Conservation (phyloP, 441 rosid species). For the Flueggea neowawraea region DNA sequence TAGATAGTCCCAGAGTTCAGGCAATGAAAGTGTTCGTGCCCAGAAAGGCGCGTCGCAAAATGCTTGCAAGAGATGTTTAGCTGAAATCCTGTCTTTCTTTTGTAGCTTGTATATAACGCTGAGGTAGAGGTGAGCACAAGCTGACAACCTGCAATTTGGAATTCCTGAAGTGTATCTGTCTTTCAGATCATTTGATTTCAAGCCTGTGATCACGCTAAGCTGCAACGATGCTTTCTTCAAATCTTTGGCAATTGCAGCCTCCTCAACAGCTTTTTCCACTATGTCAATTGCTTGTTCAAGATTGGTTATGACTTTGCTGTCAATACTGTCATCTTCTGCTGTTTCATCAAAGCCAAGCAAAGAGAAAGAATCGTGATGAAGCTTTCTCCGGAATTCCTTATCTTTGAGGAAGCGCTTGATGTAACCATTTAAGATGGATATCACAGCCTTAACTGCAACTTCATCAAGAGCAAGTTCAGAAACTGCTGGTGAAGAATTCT, state of each 20-base stretch:
- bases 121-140: constrained; percentile 60
- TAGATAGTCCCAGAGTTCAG: constrained; percentile 55
- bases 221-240: constrained; percentile 55
- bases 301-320: constrained; percentile 41
- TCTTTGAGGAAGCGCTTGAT: constrained; percentile 40
- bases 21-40: constrained; percentile 45
- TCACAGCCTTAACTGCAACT: constrained; percentile 52
- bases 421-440: constrained; percentile 52
- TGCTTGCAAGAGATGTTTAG: constrained; percentile 58
- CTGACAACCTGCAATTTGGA: constrained; percentile 44
- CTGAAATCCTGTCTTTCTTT: constrained; percentile 56
- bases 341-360: constrained; percentile 26
- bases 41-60: constrained; percentile 54
- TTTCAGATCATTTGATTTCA: constrained; percentile 37
- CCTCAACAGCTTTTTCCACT: constrained; percentile 44
- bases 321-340: constrained; percentile 20
- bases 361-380: constrained; percentile 42
- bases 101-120: constrained; percentile 53
- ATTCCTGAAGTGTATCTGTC: constrained; percentile 43
- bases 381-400: constrained; percentile 29
- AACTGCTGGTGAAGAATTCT: constrained; percentile 15
- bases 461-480: constrained; percentile 52
- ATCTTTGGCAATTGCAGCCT: constrained; percentile 31
- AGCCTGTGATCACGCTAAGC: constrained; percentile 47
- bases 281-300: constrained; percentile 47